These are phyloP conservation scores for Penicillium soppii DNA, from an alignment of 495 filamentous ascomycete genomes.

Conservation along the genomic window DNA sequence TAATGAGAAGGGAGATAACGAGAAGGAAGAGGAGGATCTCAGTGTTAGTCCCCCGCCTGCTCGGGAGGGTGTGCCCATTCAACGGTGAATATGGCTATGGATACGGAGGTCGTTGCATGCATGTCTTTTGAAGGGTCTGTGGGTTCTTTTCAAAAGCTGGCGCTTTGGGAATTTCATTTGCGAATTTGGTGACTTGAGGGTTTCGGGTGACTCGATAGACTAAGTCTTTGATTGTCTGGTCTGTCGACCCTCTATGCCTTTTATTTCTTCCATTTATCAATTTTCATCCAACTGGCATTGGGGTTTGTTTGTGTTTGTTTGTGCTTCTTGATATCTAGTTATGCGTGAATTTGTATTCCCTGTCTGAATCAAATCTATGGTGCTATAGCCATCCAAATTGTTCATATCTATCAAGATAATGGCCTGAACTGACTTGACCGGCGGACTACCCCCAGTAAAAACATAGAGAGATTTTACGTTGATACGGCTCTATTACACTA, in stretches of 20 bases:
- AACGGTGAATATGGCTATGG: constrained; percentile 34
- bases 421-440: not conserved
- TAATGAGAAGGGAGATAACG: constrained; percentile 60
- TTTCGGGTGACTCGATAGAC: too few species aligned
- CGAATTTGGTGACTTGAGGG: too few species aligned
- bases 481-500: too few species aligned
- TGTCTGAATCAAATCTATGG: not conserved
- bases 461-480: too few species aligned
- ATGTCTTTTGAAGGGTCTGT: constrained; percentile 13
- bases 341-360: too few species aligned
- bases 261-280: not conserved
- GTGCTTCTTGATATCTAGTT: too few species aligned
- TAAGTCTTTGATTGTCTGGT: too few species aligned
- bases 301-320: not conserved
- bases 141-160: constrained; percentile 41
- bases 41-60: constrained; percentile 48
- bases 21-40: constrained; percentile 31
- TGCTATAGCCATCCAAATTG: not conserved
- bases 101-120: constrained; percentile 4
- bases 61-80: constrained; percentile 64
- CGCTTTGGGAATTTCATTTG: constrained; percentile 35
- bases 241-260: too few species aligned
- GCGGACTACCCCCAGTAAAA: too few species aligned
- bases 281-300: not conserved
- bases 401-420: not conserved